Base-by-base conservation (phyloP, 352 stramenopile genomes). In the Phytophthora macrochlamydospora region DNA sequence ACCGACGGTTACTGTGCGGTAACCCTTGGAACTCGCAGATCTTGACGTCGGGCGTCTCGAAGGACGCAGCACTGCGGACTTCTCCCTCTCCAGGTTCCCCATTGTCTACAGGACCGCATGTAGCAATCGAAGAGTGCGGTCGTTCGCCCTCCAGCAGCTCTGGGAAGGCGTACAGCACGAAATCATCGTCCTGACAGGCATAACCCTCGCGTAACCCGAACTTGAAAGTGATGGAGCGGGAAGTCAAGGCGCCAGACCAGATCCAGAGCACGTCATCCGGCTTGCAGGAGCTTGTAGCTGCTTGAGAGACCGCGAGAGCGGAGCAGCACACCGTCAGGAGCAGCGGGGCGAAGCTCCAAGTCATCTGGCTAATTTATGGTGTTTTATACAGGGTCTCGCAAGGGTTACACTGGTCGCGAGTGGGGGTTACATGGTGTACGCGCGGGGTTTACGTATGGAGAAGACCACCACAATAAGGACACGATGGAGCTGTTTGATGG, bases 221-320 rank as follows among this genome's bases (percentile, higher is more conserved):
- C 49, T 89, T 90, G 64, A 94, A 91, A n/a, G 52, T 73, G 33
- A 94, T 66, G 3, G 83, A 91, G 32, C 82, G 72, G 43, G 83
- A 77, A 45, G 83, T 83, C 42, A 94, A 65, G 37, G 82, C 83
- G 56, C 85, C 85, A 38, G 79, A 88, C 85, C 85, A 94, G 12
- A 94, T 31, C 85, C 85, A 94, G 33, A 85, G 43, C 52, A 92
- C 81, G 45, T 91, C 83, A 0, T 65, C 72, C 0, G 69, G 63
- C 42, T 71, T 62, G 33, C 83, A 92, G 24, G 45, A 7, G 7
- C 18, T 24, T 24, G 18, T 24, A 24, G 18, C 18, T 24, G 18
- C 18, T 24, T 24, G 18, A 24, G 18, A 24, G 18, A 24, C 18
- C 18, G 18, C 18, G 18, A 24, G 18, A 24, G 18, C 18, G 18